Percentiles rank a stretch among this genome's conserved stretches.
phyloP scores from a whole-genome alignment of 2,329 filamentous ascomycete species.

The Incumbomyces delicatus region DNA sequence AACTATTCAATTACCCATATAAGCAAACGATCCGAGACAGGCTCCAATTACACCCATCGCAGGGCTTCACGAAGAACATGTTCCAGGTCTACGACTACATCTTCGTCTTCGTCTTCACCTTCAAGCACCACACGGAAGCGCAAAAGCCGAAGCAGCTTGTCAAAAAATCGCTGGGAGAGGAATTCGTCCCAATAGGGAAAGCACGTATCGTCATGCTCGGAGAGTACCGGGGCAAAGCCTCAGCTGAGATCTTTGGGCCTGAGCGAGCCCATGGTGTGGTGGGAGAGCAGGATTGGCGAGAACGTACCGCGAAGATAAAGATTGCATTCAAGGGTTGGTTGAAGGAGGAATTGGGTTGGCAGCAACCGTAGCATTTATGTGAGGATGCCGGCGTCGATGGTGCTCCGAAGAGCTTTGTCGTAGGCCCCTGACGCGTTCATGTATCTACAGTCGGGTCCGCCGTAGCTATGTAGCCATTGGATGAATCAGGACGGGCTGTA shows the following conservation, averaged over 20 bases:
- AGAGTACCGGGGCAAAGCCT: background rate
- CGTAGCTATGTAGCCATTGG: too few species aligned
- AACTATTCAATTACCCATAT: background rate
- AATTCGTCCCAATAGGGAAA: background rate
- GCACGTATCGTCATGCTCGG: background rate
- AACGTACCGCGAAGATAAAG: background rate
- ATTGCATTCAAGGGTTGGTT: background rate
- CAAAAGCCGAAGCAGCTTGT: background rate
- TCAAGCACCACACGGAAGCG: background rate
- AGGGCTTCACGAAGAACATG: background rate
- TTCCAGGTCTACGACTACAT: background rate
- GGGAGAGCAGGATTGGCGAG: background rate
- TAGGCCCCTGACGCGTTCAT: too few species aligned
- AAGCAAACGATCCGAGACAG: background rate
- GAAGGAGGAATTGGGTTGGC: background rate
- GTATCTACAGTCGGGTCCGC: too few species aligned
- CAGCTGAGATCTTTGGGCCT: background rate
- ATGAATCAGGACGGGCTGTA: too few species aligned
- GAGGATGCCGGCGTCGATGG: too few species aligned
- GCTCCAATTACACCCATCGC: background rate
- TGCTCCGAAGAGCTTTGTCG: too few species aligned
- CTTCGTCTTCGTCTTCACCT: background rate
- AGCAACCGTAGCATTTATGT: too few species aligned
- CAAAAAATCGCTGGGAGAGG: background rate
- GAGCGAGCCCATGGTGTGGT: background rate